Evolutionary conservation across 805 yeast genomes (phyloP), one percentile per base, ranked within the genome.

Genomic region (Lachancea dasiensis): DNA sequence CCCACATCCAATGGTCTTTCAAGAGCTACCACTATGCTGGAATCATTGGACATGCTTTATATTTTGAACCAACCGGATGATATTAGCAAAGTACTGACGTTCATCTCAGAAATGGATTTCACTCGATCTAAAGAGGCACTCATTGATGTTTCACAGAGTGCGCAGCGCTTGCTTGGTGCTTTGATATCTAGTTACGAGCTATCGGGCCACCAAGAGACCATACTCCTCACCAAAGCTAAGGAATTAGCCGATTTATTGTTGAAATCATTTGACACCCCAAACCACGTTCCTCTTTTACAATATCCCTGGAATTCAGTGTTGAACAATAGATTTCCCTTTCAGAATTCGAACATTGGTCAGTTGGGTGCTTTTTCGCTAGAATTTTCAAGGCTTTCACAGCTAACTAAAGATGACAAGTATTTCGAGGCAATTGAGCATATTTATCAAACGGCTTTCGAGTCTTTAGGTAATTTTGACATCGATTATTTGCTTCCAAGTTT

Each of bases 251-350:
- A 71, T 34, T 60, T 74, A 37, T 52, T 75, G 23, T 47, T 76
- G 47, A 71, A 73, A 16, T 69, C 79, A 0, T 77, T 74, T 47
- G 81, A 77, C 45, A 75, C 81, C 0, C 79, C 79, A 11, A 74
- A 75, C 45, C 60, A 71, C 30, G 61, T 77, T 60, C 82, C 82
- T 3, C 40, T 70, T 7, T 47, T 72, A 15, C 64, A 60, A 38
- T 74, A 63, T 46, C 56, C 62, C 10, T 72, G 77, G 70, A 53
- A 57, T 19, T 57, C 64, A 3, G 50, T 51, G 14, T 49, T 56
- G 5, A 51, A 51, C 8, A 67, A 65, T 38, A 56, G 67, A 44
- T 61, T 64, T 39, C 65, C 74, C 0, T 56, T 67, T 11, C 56
- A 46, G 38, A 44, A 49, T 17, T 54, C 65, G 1, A 51, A 65